These are phyloP conservation scores for Corchorus olitorius DNA, from an alignment of 345 rosid genomes.

Conservation along the genomic window DNA sequence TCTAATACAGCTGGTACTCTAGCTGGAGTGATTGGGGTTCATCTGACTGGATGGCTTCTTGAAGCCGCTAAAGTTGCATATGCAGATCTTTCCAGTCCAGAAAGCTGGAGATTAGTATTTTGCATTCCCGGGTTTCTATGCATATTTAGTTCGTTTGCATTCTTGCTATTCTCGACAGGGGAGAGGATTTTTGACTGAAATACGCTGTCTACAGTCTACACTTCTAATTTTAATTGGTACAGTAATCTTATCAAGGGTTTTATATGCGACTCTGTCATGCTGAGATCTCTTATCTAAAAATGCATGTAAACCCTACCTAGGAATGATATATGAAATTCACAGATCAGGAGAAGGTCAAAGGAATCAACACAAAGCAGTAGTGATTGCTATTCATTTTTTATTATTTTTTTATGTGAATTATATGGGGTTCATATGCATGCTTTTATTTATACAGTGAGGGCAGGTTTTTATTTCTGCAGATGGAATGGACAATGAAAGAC, in stretches of 20 bases:
- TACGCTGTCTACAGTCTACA: neutral
- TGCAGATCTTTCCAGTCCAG: conserved; percentile 87
- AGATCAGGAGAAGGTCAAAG: conserved; percentile 17
- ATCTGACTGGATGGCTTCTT: conserved; percentile 81
- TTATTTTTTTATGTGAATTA: neutral
- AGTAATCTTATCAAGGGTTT: neutral
- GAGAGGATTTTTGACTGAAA: conserved; percentile 93
- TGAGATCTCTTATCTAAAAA: neutral
- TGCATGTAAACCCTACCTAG: neutral
- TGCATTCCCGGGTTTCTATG: conserved; percentile 86
- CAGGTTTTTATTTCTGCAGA: neutral
- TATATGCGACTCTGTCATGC: neutral
- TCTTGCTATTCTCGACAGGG: conserved; percentile 81
- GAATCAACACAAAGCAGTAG: conserved; percentile 5
- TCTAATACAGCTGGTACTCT: conserved; percentile 97
- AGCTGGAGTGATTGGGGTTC: conserved; percentile 93
- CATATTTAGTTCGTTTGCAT: conserved; percentile 73
- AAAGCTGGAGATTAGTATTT: conserved; percentile 89
- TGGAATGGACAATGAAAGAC: neutral
- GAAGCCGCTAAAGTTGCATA: conserved; percentile 77
- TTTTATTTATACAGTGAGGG: neutral
- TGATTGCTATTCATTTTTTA: neutral
- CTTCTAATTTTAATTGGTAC: neutral
- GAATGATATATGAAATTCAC: conserved; percentile 15
- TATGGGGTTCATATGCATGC: neutral